Evolutionary conservation across 2,329 filamentous ascomycete genomes (phyloP), one percentile per base, ranked within the genome.

Genomic region (Phoma sp.): DNA sequence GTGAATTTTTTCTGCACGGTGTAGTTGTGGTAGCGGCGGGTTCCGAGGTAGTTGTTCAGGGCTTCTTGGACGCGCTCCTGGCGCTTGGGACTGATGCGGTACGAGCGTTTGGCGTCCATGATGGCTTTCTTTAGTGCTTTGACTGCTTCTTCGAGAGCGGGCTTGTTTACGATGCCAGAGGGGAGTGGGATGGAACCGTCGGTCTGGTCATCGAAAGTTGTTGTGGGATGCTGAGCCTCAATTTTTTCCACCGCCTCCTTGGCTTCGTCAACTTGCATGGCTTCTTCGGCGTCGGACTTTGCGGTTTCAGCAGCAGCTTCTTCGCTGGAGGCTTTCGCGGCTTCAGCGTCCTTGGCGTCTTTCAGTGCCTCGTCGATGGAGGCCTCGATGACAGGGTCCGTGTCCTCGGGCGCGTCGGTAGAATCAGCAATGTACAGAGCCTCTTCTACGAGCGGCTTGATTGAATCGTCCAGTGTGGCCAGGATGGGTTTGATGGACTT

Each of bases 21-120:
- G 81, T 96, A 99, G 82, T 99, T 99, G 84, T 97, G 93, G 81
- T 89, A 99, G 80, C 96, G 96, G 68, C 84, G 84, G 4, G 93
- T 97, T 60, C 95, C 95, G 9, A 89, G 77, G 76, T 95, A 99
- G 62, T 84, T 81, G 67, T 86, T 77, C 9, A 99, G 83, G 0
- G 88, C 87, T 31, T 85, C 83, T 74, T 96, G 91, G 2, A 99
- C 85, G 57, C 89, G 87, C 25, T 84, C 78, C 43, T 95, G 82
- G 8, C 95, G 92, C 19, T 80, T 78, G 0, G 85, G 78, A 0
- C 89, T 88, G 51, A 96, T 88, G 44, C 94, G 91, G 74, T 97
- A 98, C 1, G 87, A 84, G 40, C 90, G 88, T 78, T 96, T 96
- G 27, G 93, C 92, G 6, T 84, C 79, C 53, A 94, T 83, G 74